Evolutionary conservation across 495 filamentous ascomycete genomes (phyloP).

Genomic region (Trichoderma orchidacearum): DNA sequence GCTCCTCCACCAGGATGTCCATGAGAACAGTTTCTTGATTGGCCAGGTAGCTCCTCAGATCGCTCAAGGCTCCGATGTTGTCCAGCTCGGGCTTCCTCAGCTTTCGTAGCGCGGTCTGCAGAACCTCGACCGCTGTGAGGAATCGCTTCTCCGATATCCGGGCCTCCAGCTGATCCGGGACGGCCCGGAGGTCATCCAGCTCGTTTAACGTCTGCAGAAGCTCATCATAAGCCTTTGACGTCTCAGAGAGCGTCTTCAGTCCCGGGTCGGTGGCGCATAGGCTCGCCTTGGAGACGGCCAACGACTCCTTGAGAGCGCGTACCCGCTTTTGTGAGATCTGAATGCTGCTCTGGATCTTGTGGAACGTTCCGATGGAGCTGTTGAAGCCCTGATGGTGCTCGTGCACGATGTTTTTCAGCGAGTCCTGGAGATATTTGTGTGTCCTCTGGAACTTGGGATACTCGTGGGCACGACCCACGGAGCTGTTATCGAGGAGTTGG

Average conservation of each 20-base stretch:
- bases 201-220: conserved; percentile 73
- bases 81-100: conserved; percentile 82
- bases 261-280: conserved; percentile 83
- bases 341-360: conserved; percentile 93
- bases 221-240: conserved; percentile 82
- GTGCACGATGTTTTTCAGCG: conserved; percentile 91
- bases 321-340: conserved; percentile 77
- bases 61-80: conserved; percentile 75
- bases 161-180: conserved; percentile 86
- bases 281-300: conserved; percentile 69
- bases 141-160: conserved; percentile 94
- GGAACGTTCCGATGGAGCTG: conserved; percentile 95
- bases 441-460: conserved; percentile 71
- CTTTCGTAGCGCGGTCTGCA: conserved; percentile 72
- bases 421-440: conserved; percentile 73
- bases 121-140: conserved; percentile 76
- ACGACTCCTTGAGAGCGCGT: conserved; percentile 63
- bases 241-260: conserved; percentile 69
- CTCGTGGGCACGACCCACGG: conserved; percentile 77
- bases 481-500: conserved; percentile 86
- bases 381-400: conserved; percentile 99
- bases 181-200: conserved; percentile 78
- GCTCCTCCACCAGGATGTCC: conserved; percentile 89
- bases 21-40: conserved; percentile 87
- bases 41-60: conserved; percentile 73